Conservation (phyloP, 2,329 filamentous ascomycete genomes). For the Hypoxylon sp. region DNA sequence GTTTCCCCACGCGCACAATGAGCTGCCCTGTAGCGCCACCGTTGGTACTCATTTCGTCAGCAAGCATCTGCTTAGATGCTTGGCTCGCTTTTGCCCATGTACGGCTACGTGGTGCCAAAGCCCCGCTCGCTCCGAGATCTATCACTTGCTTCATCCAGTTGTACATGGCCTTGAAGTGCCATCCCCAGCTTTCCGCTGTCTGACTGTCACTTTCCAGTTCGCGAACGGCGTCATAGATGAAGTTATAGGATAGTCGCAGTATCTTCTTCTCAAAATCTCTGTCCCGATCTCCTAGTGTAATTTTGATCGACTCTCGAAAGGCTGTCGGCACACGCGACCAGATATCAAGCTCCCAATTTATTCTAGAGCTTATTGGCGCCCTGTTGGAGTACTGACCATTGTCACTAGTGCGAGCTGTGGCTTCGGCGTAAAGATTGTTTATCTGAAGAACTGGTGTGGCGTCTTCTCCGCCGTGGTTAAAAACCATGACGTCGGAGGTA, state of each 20-base stretch:
- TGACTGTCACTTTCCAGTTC: not conserved
- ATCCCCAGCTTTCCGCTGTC: not conserved
- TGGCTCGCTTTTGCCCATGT: not conserved
- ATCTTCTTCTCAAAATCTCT: not conserved
- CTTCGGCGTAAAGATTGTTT: not conserved
- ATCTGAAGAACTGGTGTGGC: not conserved
- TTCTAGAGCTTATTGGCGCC: not conserved
- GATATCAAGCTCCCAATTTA: not conserved
- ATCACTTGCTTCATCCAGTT: not conserved
- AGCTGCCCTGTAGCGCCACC: not conserved
- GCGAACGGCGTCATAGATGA: not conserved
- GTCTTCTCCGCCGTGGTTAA: not conserved
- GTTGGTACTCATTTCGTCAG: not conserved
- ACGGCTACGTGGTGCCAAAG: not conserved
- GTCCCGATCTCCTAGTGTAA: not conserved
- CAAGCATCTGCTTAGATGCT: not conserved
- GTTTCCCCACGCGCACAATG: not conserved
- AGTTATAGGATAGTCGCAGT: not conserved
- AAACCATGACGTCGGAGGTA: not conserved
- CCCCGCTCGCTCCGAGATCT: not conserved
- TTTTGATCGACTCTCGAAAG: not conserved
- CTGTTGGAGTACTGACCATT: not conserved
- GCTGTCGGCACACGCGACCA: not conserved
- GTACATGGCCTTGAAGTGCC: slow-evolving; percentile 1
- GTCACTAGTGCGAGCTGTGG: not conserved